Evolutionary conservation across 768 basidiomycete genomes (phyloP), one percentile per base, ranked within the genome.

Genomic region (Panus rudis): DNA sequence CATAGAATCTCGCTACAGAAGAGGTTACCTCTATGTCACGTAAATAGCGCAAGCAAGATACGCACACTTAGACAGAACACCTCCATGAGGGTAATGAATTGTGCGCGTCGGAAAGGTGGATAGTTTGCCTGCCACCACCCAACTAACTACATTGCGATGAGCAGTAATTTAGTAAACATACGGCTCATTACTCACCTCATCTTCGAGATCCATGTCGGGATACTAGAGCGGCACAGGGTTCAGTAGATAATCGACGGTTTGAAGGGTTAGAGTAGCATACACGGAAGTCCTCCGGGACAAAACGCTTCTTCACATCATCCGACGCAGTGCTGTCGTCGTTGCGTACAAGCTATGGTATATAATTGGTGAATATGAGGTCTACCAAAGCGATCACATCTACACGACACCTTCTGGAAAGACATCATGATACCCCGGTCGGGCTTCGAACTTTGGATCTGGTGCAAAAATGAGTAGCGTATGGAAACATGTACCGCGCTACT

Each of bases 21-120:
- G 23, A 16, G 5, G 17, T 21, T 7, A 8, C 11, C 10, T 23
- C 20, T 16, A 10, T 10, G 16, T 16, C 16, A 16, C 28, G 28
- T 16, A 10, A 30, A 30, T 16, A 14, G n/a, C 6, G 21, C 10
- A 2, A 20, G 17, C 13, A 43, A n/a, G 19, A 16, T 28, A 60
- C 79, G 50, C 45, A 83, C 84, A 53, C 85, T 81, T 54, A 80
- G 60, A n/a, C n/a, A n/a, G 44, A 79, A 62, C 13, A 82, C 59
- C 51, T 76, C 77, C 10, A 74, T 56, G 19, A 73, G 69, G 50
- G 80, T 76, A 16, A 75, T 68, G 7, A 72, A 54, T 31, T 76
- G 69, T 31, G 70, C 62, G 45, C 81, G 68, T 47, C 67, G 69
- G 31, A 58, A 63, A 0, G 84, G 85, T 22, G 84, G 74, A 45